A percentile compares a stretch with the other conserved stretches of the same genome.
phyloP scores from a whole-genome alignment of 306 rosid genomes.

The Phaseolus lunatus region DNA sequence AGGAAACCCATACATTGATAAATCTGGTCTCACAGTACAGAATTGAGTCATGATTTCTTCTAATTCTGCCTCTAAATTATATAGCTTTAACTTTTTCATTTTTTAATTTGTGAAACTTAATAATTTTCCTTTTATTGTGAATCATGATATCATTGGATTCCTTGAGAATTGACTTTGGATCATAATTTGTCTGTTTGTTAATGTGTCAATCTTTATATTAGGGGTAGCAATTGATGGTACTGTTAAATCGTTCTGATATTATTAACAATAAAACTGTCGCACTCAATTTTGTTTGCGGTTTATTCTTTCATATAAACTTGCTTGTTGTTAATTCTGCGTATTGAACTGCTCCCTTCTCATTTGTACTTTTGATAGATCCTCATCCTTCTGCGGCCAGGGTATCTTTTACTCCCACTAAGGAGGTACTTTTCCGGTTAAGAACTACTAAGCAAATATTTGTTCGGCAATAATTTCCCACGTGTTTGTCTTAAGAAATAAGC shows the following conservation, averaged over 20 bases:
- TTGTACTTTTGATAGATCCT: constrained; percentile 59
- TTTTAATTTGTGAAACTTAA: no score
- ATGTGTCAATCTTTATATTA: background rate
- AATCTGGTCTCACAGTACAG: constrained; percentile 37
- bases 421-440: constrained; percentile 60
- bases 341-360: constrained; percentile 39
- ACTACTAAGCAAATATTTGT: background rate
- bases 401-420: constrained; percentile 63
- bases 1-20: constrained; percentile 23
- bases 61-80: constrained; percentile 28
- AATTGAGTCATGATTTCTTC: constrained; percentile 18
- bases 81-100: no score
- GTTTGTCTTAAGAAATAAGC: constrained; percentile 27
- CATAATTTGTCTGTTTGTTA: constrained; percentile 22
- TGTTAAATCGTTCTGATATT: background rate
- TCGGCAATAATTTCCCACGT: constrained; percentile 15
- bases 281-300: background rate
- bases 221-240: background rate
- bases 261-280: constrained; percentile 2
- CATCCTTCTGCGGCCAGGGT: constrained; percentile 60
- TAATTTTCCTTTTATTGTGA: constrained; percentile 1
- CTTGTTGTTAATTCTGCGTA: constrained; percentile 30
- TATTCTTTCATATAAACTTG: constrained; percentile 32
- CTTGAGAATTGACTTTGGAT: constrained; percentile 13
- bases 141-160: constrained; percentile 9